Conservation (phyloP, 75 land plant species). For the Adiantum capillusveneris region DNA sequence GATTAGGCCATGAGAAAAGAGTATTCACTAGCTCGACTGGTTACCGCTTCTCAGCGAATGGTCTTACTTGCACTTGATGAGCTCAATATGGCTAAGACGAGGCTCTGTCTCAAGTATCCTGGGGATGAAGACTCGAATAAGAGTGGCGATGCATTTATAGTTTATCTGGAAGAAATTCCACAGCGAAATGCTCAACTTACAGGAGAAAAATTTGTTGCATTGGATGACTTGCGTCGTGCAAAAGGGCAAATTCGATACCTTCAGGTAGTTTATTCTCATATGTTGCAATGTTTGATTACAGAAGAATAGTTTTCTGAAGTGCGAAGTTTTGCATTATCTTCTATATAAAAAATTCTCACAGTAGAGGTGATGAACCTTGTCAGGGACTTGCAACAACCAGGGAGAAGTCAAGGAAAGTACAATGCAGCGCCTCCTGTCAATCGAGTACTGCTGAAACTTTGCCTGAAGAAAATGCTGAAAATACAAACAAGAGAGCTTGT, state of each 20-base stretch:
- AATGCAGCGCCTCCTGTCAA: neutral
- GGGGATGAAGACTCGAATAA: slow-evolving; percentile 37
- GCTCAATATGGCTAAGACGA: slow-evolving; percentile 82
- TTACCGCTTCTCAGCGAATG: slow-evolving; percentile 76
- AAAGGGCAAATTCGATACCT: slow-evolving; percentile 93
- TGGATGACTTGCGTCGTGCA: slow-evolving; percentile 41
- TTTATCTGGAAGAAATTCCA: slow-evolving; percentile 27
- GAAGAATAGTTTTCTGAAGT: neutral
- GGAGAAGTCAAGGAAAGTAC: neutral
- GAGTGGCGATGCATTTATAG: slow-evolving; percentile 30
- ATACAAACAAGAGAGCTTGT: too few relatives aligned
- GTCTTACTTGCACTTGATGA: slow-evolving; percentile 88
- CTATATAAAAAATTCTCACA: too few relatives aligned
- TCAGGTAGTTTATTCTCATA: slow-evolving; percentile 40
- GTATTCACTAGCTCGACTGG: slow-evolving; percentile 52
- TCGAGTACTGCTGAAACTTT: too few relatives aligned
- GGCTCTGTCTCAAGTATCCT: slow-evolving; percentile 51
- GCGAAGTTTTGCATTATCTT: too few relatives aligned
- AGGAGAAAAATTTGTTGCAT: slow-evolving; percentile 60
- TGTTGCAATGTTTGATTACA: neutral
- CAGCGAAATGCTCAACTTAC: slow-evolving; percentile 47
- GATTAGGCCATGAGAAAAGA: slow-evolving; percentile 86
- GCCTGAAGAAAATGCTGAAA: too few relatives aligned
- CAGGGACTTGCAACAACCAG: slow-evolving; percentile 15
- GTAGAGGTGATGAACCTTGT: too few relatives aligned